A percentile compares a stretch with the other conserved stretches of the same genome.
Evolutionary conservation across 768 basidiomycete genomes (phyloP).

Genomic region (Suillus americanus): DNA sequence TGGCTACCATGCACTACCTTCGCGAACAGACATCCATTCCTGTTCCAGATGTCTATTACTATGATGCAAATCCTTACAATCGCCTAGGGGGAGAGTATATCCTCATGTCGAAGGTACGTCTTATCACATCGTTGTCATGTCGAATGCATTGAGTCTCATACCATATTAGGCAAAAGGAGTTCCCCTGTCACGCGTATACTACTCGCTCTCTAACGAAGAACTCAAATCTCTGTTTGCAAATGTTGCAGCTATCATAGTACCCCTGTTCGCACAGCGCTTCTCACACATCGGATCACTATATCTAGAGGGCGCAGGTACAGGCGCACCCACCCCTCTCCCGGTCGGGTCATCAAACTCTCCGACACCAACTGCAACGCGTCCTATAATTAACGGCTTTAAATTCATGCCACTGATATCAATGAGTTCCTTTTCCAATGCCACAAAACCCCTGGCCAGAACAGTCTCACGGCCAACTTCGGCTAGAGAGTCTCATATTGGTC

Average conservation of each 20-base stretch:
- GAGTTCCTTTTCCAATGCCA: conserved; percentile 7
- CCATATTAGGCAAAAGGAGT: conserved; percentile 65
- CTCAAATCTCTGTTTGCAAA: conserved; percentile 67
- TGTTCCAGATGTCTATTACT: conserved; percentile 72
- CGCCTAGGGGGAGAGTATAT: conserved; percentile 84
- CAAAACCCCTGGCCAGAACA: neutral
- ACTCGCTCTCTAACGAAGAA: conserved; percentile 63
- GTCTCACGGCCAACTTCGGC: conserved; percentile 19
- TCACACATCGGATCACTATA: conserved; percentile 74
- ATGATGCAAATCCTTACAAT: conserved; percentile 84
- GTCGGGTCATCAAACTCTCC: conserved; percentile 22
- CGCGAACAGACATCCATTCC: conserved; percentile 69
- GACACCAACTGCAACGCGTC: conserved; percentile 27
- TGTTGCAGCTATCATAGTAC: conserved; percentile 65
- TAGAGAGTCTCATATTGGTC: conserved; percentile 59
- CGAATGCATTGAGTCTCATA: conserved; percentile 6
- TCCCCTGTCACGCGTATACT: conserved; percentile 69
- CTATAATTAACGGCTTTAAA: conserved; percentile 19
- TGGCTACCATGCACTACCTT: conserved; percentile 81
- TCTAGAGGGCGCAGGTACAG: conserved; percentile 34
- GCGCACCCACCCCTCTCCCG: conserved; percentile 16
- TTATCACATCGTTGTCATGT: conserved; percentile 2
- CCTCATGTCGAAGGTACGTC: conserved; percentile 78
- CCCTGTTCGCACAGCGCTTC: conserved; percentile 78
- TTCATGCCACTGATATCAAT: conserved; percentile 17